Evolutionary conservation across 768 basidiomycete species (phyloP).

Genomic region (Phylloporus rhodoxanthus): DNA sequence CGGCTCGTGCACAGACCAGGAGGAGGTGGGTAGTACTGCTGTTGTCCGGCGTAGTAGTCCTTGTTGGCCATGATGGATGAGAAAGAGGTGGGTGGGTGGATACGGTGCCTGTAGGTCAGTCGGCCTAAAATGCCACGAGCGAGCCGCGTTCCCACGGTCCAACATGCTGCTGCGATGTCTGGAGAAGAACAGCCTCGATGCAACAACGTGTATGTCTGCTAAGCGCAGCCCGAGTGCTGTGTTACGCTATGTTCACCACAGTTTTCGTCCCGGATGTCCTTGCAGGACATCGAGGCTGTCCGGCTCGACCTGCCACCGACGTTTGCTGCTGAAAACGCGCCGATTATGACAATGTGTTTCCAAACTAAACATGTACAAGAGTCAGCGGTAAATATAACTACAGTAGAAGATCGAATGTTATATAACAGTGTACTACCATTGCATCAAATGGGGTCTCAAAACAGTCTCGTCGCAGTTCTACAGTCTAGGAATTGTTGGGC

Average conservation of each 20-base stretch:
- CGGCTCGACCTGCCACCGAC: neutral
- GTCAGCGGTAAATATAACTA: conserved; percentile 22
- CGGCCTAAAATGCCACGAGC: conserved; percentile 22
- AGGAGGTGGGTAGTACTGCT: conserved; percentile 49
- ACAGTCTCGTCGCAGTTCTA: conserved; percentile 17
- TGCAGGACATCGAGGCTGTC: neutral
- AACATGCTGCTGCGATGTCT: neutral
- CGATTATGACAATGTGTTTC: conserved; percentile 15
- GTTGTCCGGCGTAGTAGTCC: conserved; percentile 61
- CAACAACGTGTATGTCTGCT: conserved; percentile 9
- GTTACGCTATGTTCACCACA: conserved; percentile 8
- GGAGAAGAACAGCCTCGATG: conserved; percentile 15
- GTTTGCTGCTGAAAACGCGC: conserved; percentile 7
- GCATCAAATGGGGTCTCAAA: conserved; percentile 3
- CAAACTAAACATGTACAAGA: conserved; percentile 10
- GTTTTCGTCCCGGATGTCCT: neutral
- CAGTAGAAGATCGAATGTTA: conserved; percentile 26
- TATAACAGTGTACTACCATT: conserved; percentile 8
- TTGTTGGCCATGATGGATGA: conserved; percentile 56
- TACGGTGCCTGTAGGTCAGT: conserved; percentile 3
- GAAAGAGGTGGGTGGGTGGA: conserved; percentile 9
- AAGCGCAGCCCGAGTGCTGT: conserved; percentile 3
- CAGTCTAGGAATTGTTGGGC: conserved; percentile 31
- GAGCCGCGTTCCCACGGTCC: conserved; percentile 18
- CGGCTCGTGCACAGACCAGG: conserved; percentile 34